Conservation (phyloP, 805 yeast genomes). For the Maudiozyma bulderi region DNA sequence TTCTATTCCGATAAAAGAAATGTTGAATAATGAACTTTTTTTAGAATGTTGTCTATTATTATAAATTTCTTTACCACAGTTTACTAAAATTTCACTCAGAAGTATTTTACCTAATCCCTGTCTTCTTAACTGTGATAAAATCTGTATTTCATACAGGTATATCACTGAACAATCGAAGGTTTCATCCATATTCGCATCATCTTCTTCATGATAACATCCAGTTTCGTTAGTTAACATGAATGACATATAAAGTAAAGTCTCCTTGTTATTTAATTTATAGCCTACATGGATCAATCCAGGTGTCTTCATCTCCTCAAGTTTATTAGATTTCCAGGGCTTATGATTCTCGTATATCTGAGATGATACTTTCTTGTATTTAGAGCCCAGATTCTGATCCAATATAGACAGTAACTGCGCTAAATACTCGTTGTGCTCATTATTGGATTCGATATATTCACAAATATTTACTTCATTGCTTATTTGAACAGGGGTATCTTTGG, state of each 20-base stretch:
- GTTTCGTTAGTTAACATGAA: constrained; percentile 22
- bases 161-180: constrained; percentile 8
- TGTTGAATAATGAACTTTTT: not conserved
- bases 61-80: not conserved
- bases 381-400: constrained; percentile 20
- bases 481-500: not conserved
- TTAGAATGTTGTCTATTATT: no score
- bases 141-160: constrained; percentile 27
- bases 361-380: constrained; percentile 11
- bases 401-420: constrained; percentile 7
- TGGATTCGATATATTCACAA: not conserved
- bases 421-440: not conserved
- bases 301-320: constrained; percentile 22
- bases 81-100: constrained; percentile 2
- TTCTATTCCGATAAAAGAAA: constrained; percentile 13
- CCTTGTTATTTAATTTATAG: constrained; percentile 7
- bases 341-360: constrained; percentile 14
- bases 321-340: constrained; percentile 19
- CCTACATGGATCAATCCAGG: constrained; percentile 20
- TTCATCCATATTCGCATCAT: not conserved
- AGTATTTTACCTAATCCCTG: constrained; percentile 16
- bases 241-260: constrained; percentile 14
- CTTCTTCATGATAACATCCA: constrained; percentile 6
- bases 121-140: constrained; percentile 9
- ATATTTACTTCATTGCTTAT: not conserved